phyloP scores from a whole-genome alignment of 169 alveolate species.

The Plasmodium cynomolgi region DNA sequence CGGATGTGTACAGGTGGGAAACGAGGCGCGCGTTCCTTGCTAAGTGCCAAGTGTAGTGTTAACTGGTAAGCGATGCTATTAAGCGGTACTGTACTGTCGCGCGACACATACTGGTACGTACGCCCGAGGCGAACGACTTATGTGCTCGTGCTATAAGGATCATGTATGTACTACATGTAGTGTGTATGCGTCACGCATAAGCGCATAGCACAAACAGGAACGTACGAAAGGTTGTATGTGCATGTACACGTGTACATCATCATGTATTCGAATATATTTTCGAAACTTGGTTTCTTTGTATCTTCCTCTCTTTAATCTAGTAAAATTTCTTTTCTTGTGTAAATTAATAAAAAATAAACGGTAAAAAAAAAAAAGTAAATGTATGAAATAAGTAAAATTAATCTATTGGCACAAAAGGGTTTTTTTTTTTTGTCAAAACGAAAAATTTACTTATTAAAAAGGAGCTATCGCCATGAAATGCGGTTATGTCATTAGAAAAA shows the following conservation, averaged over 20 bases:
- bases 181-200: neutral
- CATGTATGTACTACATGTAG: slow-evolving; percentile 3
- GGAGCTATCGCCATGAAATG: neutral
- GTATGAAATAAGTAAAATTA: slow-evolving; percentile 2
- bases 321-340: slow-evolving; percentile 1
- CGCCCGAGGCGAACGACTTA: neutral
- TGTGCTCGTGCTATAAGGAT: neutral
- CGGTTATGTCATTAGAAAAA: neutral
- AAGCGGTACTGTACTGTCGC: neutral
- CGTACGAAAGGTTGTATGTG: neutral
- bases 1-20: neutral
- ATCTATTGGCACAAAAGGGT: slow-evolving; percentile 24
- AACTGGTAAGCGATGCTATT: neutral
- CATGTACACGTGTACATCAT: neutral
- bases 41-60: neutral
- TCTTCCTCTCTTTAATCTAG: slow-evolving; percentile 56
- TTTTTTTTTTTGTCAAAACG: neutral
- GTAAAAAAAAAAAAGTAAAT: neutral
- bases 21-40: neutral
- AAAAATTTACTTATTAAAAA: slow-evolving; percentile 14
- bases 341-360: slow-evolving; percentile 5
- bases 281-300: slow-evolving; percentile 55
- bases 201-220: neutral
- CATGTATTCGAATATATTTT: slow-evolving; percentile 37
- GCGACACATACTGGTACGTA: neutral